Base-by-base conservation (phyloP, 192 early-diverging fungal genomes). In the Coemansia sp. region DNA sequence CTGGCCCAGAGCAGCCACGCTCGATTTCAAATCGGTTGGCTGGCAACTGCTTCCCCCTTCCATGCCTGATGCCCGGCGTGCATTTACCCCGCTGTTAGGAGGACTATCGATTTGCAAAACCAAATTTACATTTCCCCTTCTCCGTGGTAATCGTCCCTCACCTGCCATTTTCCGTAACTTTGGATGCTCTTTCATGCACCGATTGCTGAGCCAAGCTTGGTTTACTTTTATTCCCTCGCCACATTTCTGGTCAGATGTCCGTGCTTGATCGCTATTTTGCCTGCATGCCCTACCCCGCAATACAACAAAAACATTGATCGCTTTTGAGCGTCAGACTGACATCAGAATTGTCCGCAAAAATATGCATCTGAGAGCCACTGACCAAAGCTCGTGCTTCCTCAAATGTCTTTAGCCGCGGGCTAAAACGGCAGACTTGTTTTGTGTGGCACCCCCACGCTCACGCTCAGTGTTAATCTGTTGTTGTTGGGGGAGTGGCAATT, bases 11-110 rank as follows among this genome's bases (percentile, higher is more conserved):
- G 11, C 24, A 21, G 10, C 23, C 23, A 15, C 10, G 52, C 52
- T 27, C 52, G 52, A 54, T 54, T 25, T 54, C 25, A 25, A 54
- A 54, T 54, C 52, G 52, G 52, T 54, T 54, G 52, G 52, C 52
- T 54, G 52, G 0, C 10, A 21, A 21, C 37, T 38, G 37, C 37
- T 10, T 10, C 37, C 10, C 37, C 37, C 37, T 10, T 38, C 37
- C 37, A 21, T 0, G 21, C 1, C 21, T 21, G 37, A 38, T 49
- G 47, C 49, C 7, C 22, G 17, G n/a, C 49, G 15, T 50, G 49
- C 49, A 50, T 50, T 50, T 50, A 50, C 15, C 49, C 49, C 49
- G n/a, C 49, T 50, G 49, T 50, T 50, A 50, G 11, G 11, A 17
- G n/a, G 49, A 8, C 22, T 7, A 17, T 24, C 24, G 51, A 53